A percentile compares a stretch with the other conserved stretches of the same genome.
phyloP scores from a whole-genome alignment of 352 stramenopile genomes.

The Thalassiosira mediterranea region DNA sequence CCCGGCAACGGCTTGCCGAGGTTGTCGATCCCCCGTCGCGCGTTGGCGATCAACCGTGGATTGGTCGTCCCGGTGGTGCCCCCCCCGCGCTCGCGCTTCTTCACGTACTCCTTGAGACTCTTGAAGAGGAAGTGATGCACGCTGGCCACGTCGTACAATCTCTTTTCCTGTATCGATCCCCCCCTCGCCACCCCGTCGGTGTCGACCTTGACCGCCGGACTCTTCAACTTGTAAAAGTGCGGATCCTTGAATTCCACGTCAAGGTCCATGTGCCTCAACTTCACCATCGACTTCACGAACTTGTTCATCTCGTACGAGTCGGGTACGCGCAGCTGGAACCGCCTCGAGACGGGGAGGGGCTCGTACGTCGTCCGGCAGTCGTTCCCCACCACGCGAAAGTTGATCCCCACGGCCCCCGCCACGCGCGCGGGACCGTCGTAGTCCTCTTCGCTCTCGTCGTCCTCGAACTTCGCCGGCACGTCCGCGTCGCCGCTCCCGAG shows the following conservation, averaged over 20 bases:
- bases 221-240: slow-evolving; percentile 9
- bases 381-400: slow-evolving; percentile 8
- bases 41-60: neutral
- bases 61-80: neutral
- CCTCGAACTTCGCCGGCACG: neutral
- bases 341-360: slow-evolving; percentile 3
- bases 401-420: slow-evolving; percentile 2
- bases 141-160: slow-evolving; percentile 10
- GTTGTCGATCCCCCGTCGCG: slow-evolving; percentile 3
- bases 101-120: slow-evolving; percentile 1
- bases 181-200: neutral
- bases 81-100: slow-evolving; percentile 7
- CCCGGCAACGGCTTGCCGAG: slow-evolving; percentile 3
- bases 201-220: slow-evolving; percentile 2
- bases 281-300: slow-evolving; percentile 11
- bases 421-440: neutral
- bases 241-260: slow-evolving; percentile 7
- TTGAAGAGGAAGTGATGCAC: slow-evolving; percentile 15
- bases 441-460: neutral
- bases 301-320: slow-evolving; percentile 5
- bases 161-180: neutral
- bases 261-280: neutral
- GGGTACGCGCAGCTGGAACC: slow-evolving; percentile 6
- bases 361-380: slow-evolving; percentile 1
- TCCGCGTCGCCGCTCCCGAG: slow-evolving; percentile 4